These are phyloP conservation scores for Syzygium aqueum DNA, from an alignment of 345 rosid genomes.

Conservation along the genomic window DNA sequence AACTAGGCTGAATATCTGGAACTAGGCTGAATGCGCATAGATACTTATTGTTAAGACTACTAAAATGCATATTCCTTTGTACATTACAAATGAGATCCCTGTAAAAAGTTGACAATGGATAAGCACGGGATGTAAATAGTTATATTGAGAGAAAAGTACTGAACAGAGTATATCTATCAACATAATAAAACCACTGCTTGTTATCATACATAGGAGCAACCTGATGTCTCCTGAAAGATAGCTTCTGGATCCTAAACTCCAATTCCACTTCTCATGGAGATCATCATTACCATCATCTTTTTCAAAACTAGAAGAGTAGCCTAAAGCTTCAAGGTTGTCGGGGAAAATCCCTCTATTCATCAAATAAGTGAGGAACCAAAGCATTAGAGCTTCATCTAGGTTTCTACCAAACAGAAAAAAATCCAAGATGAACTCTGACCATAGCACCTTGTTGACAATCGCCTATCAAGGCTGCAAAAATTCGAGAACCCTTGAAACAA, in stretches of 20 bases:
- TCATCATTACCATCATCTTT: background rate
- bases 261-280: background rate
- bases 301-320: background rate
- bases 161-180: background rate
- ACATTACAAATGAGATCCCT: slow-evolving; percentile 85
- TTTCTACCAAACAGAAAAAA: background rate
- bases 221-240: slow-evolving; percentile 74
- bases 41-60: slow-evolving; percentile 66
- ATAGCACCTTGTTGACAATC: background rate
- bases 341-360: background rate
- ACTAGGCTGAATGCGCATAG: background rate
- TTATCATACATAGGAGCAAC: slow-evolving; percentile 91
- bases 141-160: background rate
- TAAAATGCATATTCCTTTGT: slow-evolving; percentile 81
- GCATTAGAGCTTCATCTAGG: background rate
- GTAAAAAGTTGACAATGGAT: slow-evolving; percentile 1
- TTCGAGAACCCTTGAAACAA: background rate
- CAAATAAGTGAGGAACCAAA: background rate
- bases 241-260: background rate
- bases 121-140: background rate
- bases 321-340: background rate
- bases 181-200: background rate
- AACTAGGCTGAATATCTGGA: background rate
- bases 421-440: background rate
- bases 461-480: background rate